phyloP scores from a whole-genome alignment of 495 filamentous ascomycete species.

The Physcia stellaris region DNA sequence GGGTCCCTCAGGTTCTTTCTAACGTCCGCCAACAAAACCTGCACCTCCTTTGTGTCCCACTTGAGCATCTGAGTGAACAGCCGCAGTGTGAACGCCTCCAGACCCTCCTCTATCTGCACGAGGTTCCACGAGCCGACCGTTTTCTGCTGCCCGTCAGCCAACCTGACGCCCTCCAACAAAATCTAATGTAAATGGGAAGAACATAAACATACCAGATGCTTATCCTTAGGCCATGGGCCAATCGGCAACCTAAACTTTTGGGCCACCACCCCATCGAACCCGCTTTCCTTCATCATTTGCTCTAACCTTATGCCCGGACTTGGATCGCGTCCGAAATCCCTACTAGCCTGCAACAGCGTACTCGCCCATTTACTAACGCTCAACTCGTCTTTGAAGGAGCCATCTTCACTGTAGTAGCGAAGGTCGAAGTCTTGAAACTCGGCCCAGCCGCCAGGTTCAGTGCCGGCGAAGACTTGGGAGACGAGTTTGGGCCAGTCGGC shows the following conservation, averaged over 20 bases:
- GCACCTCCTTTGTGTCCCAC: constrained; percentile 41
- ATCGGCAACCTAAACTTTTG: constrained; percentile 13
- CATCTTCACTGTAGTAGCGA: constrained; percentile 14
- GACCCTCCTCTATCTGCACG: constrained; percentile 28
- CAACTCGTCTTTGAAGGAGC: constrained; percentile 10
- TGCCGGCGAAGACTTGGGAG: constrained; percentile 15
- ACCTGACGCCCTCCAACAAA: neutral
- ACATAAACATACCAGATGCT: constrained; percentile 10
- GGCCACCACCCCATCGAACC: constrained; percentile 15
- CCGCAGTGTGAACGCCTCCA: constrained; percentile 28
- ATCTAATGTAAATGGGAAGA: too few species aligned
- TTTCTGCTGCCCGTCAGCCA: constrained; percentile 4
- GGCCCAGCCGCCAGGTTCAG: constrained; percentile 19
- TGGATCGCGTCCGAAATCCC: constrained; percentile 4
- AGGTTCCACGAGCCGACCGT: constrained; percentile 18
- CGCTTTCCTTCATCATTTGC: constrained; percentile 11
- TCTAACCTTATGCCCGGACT: constrained; percentile 11
- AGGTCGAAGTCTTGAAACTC: constrained; percentile 20
- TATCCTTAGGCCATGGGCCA: constrained; percentile 20
- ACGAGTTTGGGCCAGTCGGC: constrained; percentile 33
- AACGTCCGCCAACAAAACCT: constrained; percentile 39
- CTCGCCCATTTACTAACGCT: constrained; percentile 6
- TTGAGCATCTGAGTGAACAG: constrained; percentile 40
- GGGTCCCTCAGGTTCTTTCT: constrained; percentile 37
- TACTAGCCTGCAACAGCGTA: neutral